A percentile compares a stretch with the other conserved stretches of the same genome.
These are phyloP conservation scores for Collybia sordida DNA, from an alignment of 768 basidiomycete species.

Conservation along the genomic window DNA sequence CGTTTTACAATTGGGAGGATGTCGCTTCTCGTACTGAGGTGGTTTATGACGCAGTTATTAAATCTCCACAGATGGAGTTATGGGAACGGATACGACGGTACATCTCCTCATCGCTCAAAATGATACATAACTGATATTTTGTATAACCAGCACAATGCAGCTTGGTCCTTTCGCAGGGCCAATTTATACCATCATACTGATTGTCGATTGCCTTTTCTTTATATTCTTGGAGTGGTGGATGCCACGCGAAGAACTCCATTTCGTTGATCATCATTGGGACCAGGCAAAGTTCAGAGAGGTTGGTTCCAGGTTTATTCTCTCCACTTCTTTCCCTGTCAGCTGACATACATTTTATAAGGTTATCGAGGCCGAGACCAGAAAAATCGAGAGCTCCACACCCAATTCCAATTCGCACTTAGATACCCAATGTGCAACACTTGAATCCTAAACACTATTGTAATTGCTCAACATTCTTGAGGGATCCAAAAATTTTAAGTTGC, in stretches of 20 bases:
- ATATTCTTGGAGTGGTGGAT: slow-evolving; percentile 80
- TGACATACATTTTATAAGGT: no score
- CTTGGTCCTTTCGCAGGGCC: slow-evolving; percentile 81
- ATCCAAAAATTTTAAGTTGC: no score
- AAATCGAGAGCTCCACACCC: no score
- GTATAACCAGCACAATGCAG: slow-evolving; percentile 59
- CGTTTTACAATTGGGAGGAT: slow-evolving; percentile 86
- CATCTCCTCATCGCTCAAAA: background rate
- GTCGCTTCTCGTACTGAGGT: slow-evolving; percentile 79
- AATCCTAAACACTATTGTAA: no score
- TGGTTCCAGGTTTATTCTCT: no score
- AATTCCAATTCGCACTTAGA: no score
- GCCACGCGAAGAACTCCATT: slow-evolving; percentile 77
- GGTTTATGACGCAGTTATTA: slow-evolving; percentile 75
- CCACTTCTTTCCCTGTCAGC: no score
- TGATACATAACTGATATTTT: background rate
- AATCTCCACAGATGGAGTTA: slow-evolving; percentile 63
- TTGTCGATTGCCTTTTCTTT: slow-evolving; percentile 90
- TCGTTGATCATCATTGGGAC: slow-evolving; percentile 68
- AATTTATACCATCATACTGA: slow-evolving; percentile 84
- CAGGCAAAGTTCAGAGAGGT: slow-evolving; percentile 29
- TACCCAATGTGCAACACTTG: no score
- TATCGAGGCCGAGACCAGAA: no score
- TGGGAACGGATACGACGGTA: slow-evolving; percentile 78
- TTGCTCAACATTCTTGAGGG: no score